Evolutionary conservation across 1,284 basidiomycete species (phyloP).

Genomic region (Binderoboletus segoi): DNA sequence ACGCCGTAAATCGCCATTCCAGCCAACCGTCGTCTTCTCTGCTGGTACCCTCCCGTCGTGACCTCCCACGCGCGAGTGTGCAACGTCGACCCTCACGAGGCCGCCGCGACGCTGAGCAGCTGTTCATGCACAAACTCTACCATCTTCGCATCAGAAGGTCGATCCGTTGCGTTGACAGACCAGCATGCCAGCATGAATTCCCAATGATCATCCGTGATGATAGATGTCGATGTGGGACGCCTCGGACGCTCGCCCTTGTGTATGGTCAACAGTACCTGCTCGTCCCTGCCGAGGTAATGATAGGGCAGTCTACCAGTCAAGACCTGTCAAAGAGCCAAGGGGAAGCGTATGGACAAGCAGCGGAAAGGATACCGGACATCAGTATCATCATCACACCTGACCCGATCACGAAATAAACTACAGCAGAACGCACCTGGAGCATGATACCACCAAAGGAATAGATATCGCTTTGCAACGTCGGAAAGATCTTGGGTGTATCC

Average conservation of each 20-base stretch:
- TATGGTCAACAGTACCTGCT: conserved; percentile 22
- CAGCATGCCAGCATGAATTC: conserved; percentile 24
- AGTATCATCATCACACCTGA: not conserved
- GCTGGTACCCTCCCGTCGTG: too few species aligned
- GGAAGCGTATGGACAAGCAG: not conserved
- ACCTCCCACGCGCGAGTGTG: not conserved
- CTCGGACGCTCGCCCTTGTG: conserved; percentile 16
- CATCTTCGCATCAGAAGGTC: conserved; percentile 17
- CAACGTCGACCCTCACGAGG: not conserved
- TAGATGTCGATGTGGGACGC: conserved; percentile 13
- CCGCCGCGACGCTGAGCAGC: conserved; percentile 6
- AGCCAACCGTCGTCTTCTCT: too few species aligned
- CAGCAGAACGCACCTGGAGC: conserved; percentile 17
- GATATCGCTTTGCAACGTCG: conserved; percentile 20
- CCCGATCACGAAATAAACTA: not conserved
- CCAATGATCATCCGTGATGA: conserved; percentile 27
- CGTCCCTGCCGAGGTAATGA: conserved; percentile 19
- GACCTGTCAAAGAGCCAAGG: conserved; percentile 12
- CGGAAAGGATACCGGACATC: not conserved
- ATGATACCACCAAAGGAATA: conserved; percentile 33
- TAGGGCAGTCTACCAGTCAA: conserved; percentile 30
- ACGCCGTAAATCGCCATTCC: too few species aligned
- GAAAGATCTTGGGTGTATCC: conserved; percentile 7
- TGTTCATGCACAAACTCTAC: conserved; percentile 21
- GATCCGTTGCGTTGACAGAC: conserved; percentile 11